These are phyloP conservation scores for Fusarium bactridioides DNA, from an alignment of 2,329 filamentous ascomycete genomes.

Conservation along the genomic window DNA sequence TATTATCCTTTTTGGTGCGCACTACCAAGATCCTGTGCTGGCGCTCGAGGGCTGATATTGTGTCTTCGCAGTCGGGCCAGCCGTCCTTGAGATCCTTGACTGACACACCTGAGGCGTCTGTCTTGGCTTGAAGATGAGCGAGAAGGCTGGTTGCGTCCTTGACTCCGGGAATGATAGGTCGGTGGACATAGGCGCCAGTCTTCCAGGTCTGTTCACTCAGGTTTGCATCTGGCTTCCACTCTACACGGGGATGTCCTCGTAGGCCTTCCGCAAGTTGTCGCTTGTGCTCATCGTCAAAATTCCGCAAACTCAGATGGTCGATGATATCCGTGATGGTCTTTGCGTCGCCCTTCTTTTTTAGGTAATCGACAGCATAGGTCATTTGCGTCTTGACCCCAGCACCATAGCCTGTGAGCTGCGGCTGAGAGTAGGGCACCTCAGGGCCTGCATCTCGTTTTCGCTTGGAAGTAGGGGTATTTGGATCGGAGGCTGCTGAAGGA, in stretches of 20 bases:
- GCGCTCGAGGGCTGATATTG: slow-evolving; percentile 79
- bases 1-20: slow-evolving; percentile 90
- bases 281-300: slow-evolving; percentile 67
- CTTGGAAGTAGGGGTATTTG: slow-evolving; percentile 70
- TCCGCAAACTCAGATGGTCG: slow-evolving; percentile 77
- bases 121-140: slow-evolving; percentile 80
- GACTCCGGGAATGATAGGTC: slow-evolving; percentile 82
- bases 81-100: slow-evolving; percentile 96
- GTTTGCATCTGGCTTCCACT: slow-evolving; percentile 63
- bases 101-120: slow-evolving; percentile 79
- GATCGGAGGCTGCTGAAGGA: slow-evolving; percentile 64
- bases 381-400: slow-evolving; percentile 87
- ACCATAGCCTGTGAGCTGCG: slow-evolving; percentile 77
- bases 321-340: slow-evolving; percentile 80
- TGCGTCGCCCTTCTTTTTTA: slow-evolving; percentile 74
- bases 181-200: slow-evolving; percentile 80
- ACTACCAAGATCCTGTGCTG: slow-evolving; percentile 85
- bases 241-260: slow-evolving; percentile 67
- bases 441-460: slow-evolving; percentile 64
- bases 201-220: slow-evolving; percentile 73
- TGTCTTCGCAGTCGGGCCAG: slow-evolving; percentile 84
- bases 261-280: slow-evolving; percentile 73
- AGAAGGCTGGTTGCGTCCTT: slow-evolving; percentile 79
- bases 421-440: slow-evolving; percentile 75
- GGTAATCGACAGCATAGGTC: slow-evolving; percentile 83